Evolutionary conservation across 208 protist genomes (phyloP), one percentile per base, ranked within the genome.

Genomic region (Wallacemonas rigidus): DNA sequence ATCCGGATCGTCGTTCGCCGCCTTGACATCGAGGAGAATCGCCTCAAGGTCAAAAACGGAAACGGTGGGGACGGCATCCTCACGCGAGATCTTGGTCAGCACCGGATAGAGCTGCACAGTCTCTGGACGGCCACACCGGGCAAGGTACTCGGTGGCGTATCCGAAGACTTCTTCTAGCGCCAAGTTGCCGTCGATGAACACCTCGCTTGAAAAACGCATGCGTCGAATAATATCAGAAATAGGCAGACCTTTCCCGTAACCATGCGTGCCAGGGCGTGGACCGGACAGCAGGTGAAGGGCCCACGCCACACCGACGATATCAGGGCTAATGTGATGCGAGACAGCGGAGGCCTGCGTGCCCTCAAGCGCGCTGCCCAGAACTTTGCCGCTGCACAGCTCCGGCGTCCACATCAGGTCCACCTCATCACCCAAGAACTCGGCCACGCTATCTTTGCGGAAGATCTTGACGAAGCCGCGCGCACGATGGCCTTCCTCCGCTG

Each of bases 1-100:
- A 69, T 95, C 88, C 12, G 81, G 73, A 73, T 94, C 88, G 41
- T 86, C 72, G 75, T 95, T 95, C 45, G 85, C 84, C 53, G 82
- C 76, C 69, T 83, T 86, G 47, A 94, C 90, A 53, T 88, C 83
- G 55, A 91, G 79, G 55, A 97, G 73, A 69, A 97, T 90, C 39
- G 88, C 87, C 72, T 95, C 86, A 17, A 97, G 74, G 53, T 95
- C 92, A 57, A 95, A 95, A 38, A 95, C 83, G 53, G 92, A 95
- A 69, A 95, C 94, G 48, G 92, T 97, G 38, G 92, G 92, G 53
- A 92, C 88, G 2, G 90, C 88, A 63, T 97, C 92, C 74, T 92
- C 92, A 60, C 88, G 88, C 11, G 83, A 93, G 73, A 93, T 91
- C 67, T 92, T 92, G 51, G 88, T 95, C 56, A 95, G 69, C 9